Base-by-base conservation (phyloP, 176 grass and related monocot species). In the Olyra latifolia region DNA sequence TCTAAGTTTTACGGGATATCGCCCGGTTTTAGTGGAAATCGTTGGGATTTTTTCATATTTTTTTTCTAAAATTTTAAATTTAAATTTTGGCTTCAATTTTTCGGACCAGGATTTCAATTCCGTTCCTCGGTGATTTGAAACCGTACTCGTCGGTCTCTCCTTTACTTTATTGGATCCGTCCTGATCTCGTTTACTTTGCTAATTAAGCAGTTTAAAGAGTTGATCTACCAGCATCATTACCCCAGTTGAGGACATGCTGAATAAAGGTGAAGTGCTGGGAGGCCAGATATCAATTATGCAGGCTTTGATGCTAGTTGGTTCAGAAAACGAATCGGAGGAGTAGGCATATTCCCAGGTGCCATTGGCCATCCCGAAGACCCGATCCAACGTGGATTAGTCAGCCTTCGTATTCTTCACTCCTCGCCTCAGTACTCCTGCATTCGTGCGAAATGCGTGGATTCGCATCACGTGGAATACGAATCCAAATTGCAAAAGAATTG, bases 351-450 rank as follows among this genome's bases (percentile, higher is more conserved):
- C 69, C 52, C 24, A 25, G 29, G 29, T 15, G 60, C 60, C 60
- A 66, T 5, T 45, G 66, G 54, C 17, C 57, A 67, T 52, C 75
- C 56, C 13, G 81, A 74, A 74, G n/a, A n/a, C n/a, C n/a, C n/a
- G n/a, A n/a, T n/a, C 25, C 46, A 68, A 74, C 50, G 87, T 89
- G 76, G 39, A 63, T 38, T 63, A 69, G 82, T 48, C 61, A 5
- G n/a, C 49, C 61, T 11, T 43, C 43, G 69, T 76, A 56, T 11
- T 12, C 5, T 15, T 68, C 68, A 68, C 74, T 32, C 48, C 25
- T 30, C 73, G 1, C 40, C 38, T 22, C 19, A 2, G 57, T 8
- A 7, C 72, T 58, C 16, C 10, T 7, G 38, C 57, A 1, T 25
- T 57, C 12, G n/a, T n/a, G n/a, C n/a, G n/a, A n/a, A n/a, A 30